phyloP scores from a whole-genome alignment of 306 rosid genomes.

The Hylodesmum podocarpum region DNA sequence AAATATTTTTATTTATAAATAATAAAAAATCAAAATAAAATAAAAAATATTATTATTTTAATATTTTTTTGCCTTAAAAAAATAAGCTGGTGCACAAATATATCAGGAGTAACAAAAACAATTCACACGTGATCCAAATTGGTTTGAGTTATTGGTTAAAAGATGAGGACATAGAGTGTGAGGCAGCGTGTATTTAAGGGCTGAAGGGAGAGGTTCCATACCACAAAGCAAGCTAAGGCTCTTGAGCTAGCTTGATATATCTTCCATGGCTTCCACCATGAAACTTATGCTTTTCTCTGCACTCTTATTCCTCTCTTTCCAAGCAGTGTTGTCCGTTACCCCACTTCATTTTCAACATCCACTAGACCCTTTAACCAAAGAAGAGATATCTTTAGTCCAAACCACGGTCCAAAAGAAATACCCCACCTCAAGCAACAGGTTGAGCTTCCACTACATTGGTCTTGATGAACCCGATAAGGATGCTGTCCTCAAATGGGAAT shows the following conservation, averaged over 20 bases:
- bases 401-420: slow-evolving; percentile 29
- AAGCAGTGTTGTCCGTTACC: background rate
- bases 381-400: slow-evolving; percentile 19
- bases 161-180: background rate
- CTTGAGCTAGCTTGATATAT: background rate
- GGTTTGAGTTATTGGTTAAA: background rate
- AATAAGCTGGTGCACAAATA: too few species aligned
- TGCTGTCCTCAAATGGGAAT: slow-evolving; percentile 26
- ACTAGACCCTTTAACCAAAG: slow-evolving; percentile 33
- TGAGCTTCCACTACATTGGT: slow-evolving; percentile 33
- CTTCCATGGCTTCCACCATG: background rate
- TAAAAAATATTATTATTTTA: too few species aligned
- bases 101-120: background rate
- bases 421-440: background rate
- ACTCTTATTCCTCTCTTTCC: background rate
- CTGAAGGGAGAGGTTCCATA: background rate
- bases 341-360: slow-evolving; percentile 24
- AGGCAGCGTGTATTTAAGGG: background rate
- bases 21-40: too few species aligned
- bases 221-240: background rate
- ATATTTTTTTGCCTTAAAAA: too few species aligned
- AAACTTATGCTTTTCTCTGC: background rate
- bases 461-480: slow-evolving; percentile 37
- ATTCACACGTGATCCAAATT: background rate
- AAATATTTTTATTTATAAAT: too few species aligned